Base-by-base conservation (phyloP, 257 asterid species). In the Penstemon barbatus region DNA sequence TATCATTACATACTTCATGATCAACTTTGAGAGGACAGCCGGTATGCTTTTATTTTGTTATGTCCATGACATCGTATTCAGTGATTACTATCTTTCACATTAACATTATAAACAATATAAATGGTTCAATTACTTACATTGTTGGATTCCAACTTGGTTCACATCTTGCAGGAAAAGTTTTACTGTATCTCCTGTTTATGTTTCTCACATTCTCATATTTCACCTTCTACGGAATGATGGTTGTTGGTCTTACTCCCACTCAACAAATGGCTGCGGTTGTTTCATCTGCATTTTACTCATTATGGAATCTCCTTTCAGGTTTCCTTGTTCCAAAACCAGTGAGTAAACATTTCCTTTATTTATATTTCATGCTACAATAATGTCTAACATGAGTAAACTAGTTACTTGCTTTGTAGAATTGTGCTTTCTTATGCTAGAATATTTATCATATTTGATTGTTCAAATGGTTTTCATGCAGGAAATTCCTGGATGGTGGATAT, bases 401-500 rank as follows among this genome's bases (percentile, higher is more conserved):
- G 53, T 6, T 42, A 41, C 5, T 42, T 37, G 19, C 40, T 57
- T 9, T 8, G 11, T 56, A 19, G 11, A 8, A 5, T 8, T 4
- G 3, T 12, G 15, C 5, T 12, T 10, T 4, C 45, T 39, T 38
- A 10, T 59, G 43, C 7, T 25, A 25, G 25, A 15, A 36, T 37
- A 8, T 41, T 43, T 3, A 43, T 43, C 38, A 11, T 15, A 7
- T 56, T 56, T 7, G 19, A 25, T 3, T 62, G 48, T 5, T 8
- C 4, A 13, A 18, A 37, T 65, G 8, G 9, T 37, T 54, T 56
- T 57, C 36, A 40, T 69, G 15, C 74, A 91, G 98, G 76, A 79
- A 65, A 89, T 89, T 56, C 95, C 96, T 12, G 83, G 77, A 54
- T 91, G 96, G 96, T 91, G 97, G 97, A 61, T 89, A 77, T 91